Evolutionary conservation across 2,329 filamentous ascomycete species (phyloP).

Genomic region (Venturia pyrina): DNA sequence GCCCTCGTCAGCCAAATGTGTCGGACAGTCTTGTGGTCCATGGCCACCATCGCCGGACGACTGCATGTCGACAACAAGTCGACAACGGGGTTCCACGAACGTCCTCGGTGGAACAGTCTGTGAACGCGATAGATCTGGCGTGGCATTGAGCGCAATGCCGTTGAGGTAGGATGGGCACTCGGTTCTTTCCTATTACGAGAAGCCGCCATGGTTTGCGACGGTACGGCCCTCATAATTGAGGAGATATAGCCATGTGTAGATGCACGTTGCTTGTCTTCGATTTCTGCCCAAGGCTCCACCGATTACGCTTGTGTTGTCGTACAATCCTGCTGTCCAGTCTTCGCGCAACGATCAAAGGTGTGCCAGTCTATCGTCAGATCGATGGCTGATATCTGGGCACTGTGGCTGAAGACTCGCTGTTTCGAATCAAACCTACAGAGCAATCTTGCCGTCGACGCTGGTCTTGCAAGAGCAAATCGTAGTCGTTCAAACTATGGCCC

Average conservation of each 20-base stretch:
- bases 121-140: neutral
- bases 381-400: neutral
- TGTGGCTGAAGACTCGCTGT: neutral
- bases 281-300: conserved; percentile 1
- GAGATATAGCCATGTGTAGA: conserved; percentile 1
- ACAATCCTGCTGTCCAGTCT: neutral
- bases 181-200: neutral
- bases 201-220: neutral
- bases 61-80: neutral
- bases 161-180: neutral
- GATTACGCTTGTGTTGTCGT: conserved; percentile 2
- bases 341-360: neutral
- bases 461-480: neutral
- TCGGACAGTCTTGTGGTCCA: neutral
- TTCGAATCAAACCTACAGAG: neutral
- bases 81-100: conserved; percentile 1
- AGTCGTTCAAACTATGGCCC: neutral
- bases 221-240: neutral
- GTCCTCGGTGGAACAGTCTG: neutral
- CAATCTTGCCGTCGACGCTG: neutral
- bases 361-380: conserved; percentile 1
- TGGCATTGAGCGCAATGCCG: neutral
- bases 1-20: neutral
- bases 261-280: conserved; percentile 2
- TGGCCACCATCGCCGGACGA: neutral